Percentiles rank a stretch among this genome's conserved stretches.
Evolutionary conservation across 257 asterid genomes (phyloP).

Genomic region (Nicotiana undulata): DNA sequence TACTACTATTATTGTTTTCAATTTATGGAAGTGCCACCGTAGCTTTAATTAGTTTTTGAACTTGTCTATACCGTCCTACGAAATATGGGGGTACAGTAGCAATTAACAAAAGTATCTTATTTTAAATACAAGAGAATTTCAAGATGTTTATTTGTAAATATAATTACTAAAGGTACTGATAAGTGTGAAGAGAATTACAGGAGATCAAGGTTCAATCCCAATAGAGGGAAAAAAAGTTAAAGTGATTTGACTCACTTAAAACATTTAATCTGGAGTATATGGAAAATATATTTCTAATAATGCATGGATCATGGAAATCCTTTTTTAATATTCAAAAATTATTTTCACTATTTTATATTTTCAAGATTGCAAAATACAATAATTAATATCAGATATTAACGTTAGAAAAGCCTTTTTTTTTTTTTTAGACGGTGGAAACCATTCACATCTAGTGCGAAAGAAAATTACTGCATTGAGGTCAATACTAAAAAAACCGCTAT

Average conservation of each 20-base stretch:
- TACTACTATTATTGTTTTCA: too few species aligned
- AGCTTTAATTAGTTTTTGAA: neutral
- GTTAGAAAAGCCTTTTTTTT: neutral
- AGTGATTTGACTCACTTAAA: neutral
- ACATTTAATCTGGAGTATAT: neutral
- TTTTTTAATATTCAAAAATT: neutral
- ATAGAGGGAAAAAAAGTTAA: neutral
- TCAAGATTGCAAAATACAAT: neutral
- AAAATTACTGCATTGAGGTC: neutral
- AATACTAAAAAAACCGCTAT: neutral
- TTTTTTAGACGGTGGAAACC: neutral
- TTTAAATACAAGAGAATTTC: neutral
- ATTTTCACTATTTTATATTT: neutral
- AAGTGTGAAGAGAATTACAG: neutral
- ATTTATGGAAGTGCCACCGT: constrained; percentile 18
- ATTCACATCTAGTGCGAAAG: neutral
- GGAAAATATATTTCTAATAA: neutral
- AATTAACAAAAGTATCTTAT: neutral
- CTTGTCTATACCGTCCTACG: neutral
- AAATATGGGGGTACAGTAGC: neutral
- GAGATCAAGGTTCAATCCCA: too few species aligned
- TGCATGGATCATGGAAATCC: too few species aligned
- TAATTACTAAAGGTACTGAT: neutral
- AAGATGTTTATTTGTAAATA: neutral
- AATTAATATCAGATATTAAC: neutral